A percentile compares a stretch with the other conserved stretches of the same genome.
These are phyloP conservation scores for Luffa acutangula DNA, from an alignment of 306 rosid genomes.

Conservation along the genomic window DNA sequence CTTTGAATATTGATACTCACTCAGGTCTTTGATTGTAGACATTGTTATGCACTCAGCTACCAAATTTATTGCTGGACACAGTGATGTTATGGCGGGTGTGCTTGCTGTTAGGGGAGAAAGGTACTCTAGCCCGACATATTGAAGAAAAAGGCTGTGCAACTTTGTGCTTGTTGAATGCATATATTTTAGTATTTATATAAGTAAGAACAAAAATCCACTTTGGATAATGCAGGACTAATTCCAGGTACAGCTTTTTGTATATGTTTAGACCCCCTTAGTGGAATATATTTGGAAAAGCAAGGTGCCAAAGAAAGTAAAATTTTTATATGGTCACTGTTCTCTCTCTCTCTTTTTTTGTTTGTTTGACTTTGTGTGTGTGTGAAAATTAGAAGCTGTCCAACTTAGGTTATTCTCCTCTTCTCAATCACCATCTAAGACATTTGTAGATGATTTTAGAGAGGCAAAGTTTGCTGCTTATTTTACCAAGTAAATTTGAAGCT, in stretches of 20 bases:
- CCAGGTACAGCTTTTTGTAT: neutral
- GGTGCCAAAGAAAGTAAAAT: too few species aligned
- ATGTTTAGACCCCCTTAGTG: too few species aligned
- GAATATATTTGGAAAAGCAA: too few species aligned
- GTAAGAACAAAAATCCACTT: neutral
- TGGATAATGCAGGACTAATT: neutral
- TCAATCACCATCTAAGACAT: neutral
- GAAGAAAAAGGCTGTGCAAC: neutral
- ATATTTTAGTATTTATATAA: neutral
- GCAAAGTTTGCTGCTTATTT: neutral
- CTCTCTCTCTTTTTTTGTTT: neutral
- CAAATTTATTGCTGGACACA: conserved; percentile 87
- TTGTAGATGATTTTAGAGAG: neutral
- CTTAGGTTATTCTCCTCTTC: neutral
- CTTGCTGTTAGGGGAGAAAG: conserved; percentile 78
- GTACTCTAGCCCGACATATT: conserved; percentile 21
- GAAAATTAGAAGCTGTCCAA: neutral
- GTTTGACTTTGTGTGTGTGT: neutral
- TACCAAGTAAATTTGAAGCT: neutral
- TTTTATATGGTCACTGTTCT: too few species aligned
- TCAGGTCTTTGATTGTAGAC: conserved; percentile 34
- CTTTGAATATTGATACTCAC: neutral
- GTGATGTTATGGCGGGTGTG: conserved; percentile 93
- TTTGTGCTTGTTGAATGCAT: neutral
- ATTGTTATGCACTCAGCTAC: conserved; percentile 93